Percentiles rank a stretch among this genome's conserved stretches.
These are phyloP conservation scores for Coprinopsis sp. DNA, from an alignment of 768 basidiomycete species.

Conservation along the genomic window DNA sequence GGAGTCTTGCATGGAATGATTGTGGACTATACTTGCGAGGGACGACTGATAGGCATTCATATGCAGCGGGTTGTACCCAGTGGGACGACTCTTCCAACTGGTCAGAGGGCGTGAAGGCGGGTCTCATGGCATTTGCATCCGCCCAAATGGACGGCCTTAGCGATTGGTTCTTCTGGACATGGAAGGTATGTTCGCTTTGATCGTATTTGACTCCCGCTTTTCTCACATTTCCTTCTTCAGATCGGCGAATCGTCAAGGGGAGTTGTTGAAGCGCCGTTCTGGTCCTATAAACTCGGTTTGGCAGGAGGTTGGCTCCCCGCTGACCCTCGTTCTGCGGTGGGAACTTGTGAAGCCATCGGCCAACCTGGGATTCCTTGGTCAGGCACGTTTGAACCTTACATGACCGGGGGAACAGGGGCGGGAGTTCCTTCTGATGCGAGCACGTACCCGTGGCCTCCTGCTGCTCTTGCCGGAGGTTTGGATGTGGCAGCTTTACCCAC, in stretches of 20 bases:
- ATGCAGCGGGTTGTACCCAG: constrained; percentile 29
- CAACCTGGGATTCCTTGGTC: constrained; percentile 30
- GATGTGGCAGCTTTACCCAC: constrained; percentile 48
- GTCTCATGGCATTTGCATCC: constrained; percentile 51
- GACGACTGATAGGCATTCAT: constrained; percentile 17
- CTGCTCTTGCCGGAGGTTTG: constrained; percentile 37
- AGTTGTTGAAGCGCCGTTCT: constrained; percentile 40
- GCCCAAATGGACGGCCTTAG: constrained; percentile 41
- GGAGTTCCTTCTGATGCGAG: constrained; percentile 29
- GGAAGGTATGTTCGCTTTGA: constrained; percentile 33
- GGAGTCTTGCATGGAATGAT: constrained; percentile 63
- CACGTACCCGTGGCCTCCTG: constrained; percentile 63
- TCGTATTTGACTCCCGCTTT: background rate
- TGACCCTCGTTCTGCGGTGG: constrained; percentile 50
- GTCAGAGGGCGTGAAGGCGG: constrained; percentile 32
- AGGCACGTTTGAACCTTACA: constrained; percentile 54
- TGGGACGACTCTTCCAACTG: constrained; percentile 57
- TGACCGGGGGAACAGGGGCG: constrained; percentile 63
- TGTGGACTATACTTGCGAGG: constrained; percentile 44
- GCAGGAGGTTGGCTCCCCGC: constrained; percentile 45
- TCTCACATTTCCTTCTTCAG: constrained; percentile 18
- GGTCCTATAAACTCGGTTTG: constrained; percentile 45
- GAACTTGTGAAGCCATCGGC: constrained; percentile 54
- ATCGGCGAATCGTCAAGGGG: constrained; percentile 32
- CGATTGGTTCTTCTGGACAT: constrained; percentile 51